phyloP scores from a whole-genome alignment of 306 rosid genomes.

The Aeschynomene evenia region DNA sequence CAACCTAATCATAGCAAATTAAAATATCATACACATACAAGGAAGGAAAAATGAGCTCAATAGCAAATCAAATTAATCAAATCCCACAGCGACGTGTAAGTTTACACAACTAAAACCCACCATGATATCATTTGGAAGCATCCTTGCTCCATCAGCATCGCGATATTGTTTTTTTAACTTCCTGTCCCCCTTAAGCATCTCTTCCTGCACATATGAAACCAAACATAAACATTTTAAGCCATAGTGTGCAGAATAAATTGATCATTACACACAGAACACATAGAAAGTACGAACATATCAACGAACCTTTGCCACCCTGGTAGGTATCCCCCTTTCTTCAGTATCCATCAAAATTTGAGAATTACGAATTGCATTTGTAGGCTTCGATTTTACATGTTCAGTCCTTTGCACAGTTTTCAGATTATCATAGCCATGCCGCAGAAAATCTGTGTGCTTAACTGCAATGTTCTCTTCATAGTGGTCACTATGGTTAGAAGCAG shows the following conservation, averaged over 20 bases:
- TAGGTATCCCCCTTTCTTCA: slow-evolving; percentile 50
- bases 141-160: slow-evolving; percentile 49
- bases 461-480: slow-evolving; percentile 48
- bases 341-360: slow-evolving; percentile 38
- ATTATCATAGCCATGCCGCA: slow-evolving; percentile 41
- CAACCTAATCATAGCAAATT: slow-evolving; percentile 47
- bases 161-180: slow-evolving; percentile 43
- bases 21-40: slow-evolving; percentile 12
- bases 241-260: slow-evolving; percentile 5
- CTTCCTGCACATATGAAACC: slow-evolving; percentile 48
- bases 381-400: slow-evolving; percentile 52
- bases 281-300: slow-evolving; percentile 22
- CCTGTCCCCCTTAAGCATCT: slow-evolving; percentile 47
- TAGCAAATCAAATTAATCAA: slow-evolving; percentile 22
- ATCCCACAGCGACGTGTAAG: neutral
- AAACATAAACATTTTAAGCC: slow-evolving; percentile 23
- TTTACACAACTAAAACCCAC: slow-evolving; percentile 53
- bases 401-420: slow-evolving; percentile 48
- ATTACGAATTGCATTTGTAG: slow-evolving; percentile 43
- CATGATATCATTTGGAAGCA: slow-evolving; percentile 55
- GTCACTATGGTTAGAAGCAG: slow-evolving; percentile 54
- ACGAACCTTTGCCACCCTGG: slow-evolving; percentile 47
- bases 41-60: slow-evolving; percentile 9
- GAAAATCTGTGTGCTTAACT: slow-evolving; percentile 43
- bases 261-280: neutral